These are phyloP conservation scores for Coemansia sp. DNA, from an alignment of 192 early-diverging fungal species.

Conservation along the genomic window DNA sequence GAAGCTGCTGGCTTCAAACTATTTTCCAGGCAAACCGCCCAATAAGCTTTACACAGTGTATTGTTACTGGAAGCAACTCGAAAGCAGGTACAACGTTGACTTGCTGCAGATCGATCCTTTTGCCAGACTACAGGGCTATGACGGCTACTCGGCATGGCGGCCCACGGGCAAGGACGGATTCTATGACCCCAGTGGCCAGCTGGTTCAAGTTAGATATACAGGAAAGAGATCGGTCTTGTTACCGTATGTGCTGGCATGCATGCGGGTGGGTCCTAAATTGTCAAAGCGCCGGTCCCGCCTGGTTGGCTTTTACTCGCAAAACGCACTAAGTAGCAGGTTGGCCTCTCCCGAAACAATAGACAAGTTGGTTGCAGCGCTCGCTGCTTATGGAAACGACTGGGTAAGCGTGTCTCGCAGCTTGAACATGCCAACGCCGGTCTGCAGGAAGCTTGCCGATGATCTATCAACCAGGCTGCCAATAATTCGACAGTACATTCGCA, in stretches of 20 bases:
- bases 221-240: constrained; percentile 11
- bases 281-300: background rate
- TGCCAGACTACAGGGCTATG: constrained; percentile 18
- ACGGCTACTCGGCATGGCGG: constrained; percentile 30
- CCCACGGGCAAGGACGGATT: constrained; percentile 30
- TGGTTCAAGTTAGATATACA: constrained; percentile 5
- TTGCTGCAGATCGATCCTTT: constrained; percentile 33
- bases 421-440: constrained; percentile 16
- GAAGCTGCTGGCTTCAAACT: constrained; percentile 7
- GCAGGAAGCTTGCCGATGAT: constrained; percentile 15
- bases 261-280: background rate
- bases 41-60: constrained; percentile 7
- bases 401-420: constrained; percentile 35
- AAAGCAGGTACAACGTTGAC: constrained; percentile 12
- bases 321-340: background rate
- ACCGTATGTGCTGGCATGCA: constrained; percentile 28
- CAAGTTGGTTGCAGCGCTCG: constrained; percentile 32
- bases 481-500: constrained; percentile 9
- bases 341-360: constrained; percentile 16
- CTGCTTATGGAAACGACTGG: constrained; percentile 38
- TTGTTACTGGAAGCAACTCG: constrained; percentile 17
- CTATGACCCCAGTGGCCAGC: constrained; percentile 27
- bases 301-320: background rate
- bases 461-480: constrained; percentile 16
- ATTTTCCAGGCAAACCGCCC: constrained; percentile 17